phyloP scores from a whole-genome alignment of 2,329 filamentous ascomycete genomes.

The Fusarium foetens region DNA sequence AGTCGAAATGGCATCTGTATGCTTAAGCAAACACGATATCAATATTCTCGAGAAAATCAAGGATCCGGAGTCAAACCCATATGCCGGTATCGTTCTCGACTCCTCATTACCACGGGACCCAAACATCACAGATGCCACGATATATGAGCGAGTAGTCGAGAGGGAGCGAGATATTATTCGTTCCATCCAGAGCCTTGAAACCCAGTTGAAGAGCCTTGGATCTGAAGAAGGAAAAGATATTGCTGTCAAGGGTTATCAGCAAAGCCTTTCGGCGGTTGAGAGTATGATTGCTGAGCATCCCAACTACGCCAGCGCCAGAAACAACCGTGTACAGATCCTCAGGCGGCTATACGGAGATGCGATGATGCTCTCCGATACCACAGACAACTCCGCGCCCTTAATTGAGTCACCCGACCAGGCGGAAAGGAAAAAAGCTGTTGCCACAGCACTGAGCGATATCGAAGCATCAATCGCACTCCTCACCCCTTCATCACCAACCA shows the following conservation, averaged over 20 bases:
- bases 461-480: conserved; percentile 68
- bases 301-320: conserved; percentile 75
- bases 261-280: conserved; percentile 61
- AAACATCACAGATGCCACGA: conserved; percentile 59
- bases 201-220: conserved; percentile 58
- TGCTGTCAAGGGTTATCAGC: conserved; percentile 57
- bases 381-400: conserved; percentile 54
- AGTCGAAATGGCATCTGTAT: conserved; percentile 57
- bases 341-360: conserved; percentile 71
- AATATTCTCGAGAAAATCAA: conserved; percentile 74
- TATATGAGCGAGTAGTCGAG: conserved; percentile 62
- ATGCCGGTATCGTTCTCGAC: conserved; percentile 64
- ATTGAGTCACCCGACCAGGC: conserved; percentile 50
- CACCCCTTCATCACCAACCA: conserved; percentile 61
- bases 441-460: conserved; percentile 62
- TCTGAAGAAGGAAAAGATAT: conserved; percentile 50
- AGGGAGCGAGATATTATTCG: conserved; percentile 65
- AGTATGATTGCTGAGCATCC: conserved; percentile 67
- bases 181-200: conserved; percentile 65
- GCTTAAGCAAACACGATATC: conserved; percentile 67
- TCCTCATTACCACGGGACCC: conserved; percentile 66
- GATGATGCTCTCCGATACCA: conserved; percentile 59
- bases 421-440: conserved; percentile 54
- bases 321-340: conserved; percentile 77
- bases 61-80: conserved; percentile 71